Conservation (phyloP, 805 yeast genomes). For the Starmerella davenportii region DNA sequence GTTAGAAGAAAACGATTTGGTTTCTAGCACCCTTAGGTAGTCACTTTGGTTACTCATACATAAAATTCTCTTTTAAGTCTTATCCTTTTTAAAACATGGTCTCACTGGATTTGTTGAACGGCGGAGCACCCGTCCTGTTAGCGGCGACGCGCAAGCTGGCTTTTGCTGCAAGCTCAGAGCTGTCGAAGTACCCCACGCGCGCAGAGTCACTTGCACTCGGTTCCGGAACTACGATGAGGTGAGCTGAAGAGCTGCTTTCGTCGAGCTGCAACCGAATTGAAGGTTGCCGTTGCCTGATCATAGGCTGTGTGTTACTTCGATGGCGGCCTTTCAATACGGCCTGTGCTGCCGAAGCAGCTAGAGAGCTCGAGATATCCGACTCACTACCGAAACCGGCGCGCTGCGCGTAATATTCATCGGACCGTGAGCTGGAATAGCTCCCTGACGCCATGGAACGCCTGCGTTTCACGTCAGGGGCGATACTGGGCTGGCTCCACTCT, state of each 20-base stretch:
- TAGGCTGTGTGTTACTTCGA: conserved; percentile 13
- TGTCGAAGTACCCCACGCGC: neutral
- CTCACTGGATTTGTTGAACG: neutral
- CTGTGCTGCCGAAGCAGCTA: conserved; percentile 13
- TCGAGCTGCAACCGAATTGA: conserved; percentile 15
- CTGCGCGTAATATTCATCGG: neutral
- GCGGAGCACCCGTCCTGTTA: neutral
- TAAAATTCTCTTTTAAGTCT: no score
- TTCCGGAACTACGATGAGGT: conserved; percentile 11
- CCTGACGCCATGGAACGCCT: neutral
- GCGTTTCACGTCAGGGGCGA: neutral
- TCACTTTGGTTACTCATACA: no score
- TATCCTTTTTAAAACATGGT: neutral
- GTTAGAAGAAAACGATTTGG: no score
- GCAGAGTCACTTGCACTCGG: neutral
- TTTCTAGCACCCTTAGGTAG: no score
- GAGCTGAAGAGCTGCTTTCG: conserved; percentile 13
- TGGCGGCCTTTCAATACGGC: conserved; percentile 11
- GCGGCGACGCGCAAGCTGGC: neutral
- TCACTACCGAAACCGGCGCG: neutral
- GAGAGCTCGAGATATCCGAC: conserved; percentile 1
- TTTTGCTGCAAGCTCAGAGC: neutral
- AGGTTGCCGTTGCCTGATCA: conserved; percentile 10
- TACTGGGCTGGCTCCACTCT: neutral
- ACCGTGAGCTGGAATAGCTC: neutral